Conservation (phyloP, 768 basidiomycete genomes). For the Calvatia gigantea region DNA sequence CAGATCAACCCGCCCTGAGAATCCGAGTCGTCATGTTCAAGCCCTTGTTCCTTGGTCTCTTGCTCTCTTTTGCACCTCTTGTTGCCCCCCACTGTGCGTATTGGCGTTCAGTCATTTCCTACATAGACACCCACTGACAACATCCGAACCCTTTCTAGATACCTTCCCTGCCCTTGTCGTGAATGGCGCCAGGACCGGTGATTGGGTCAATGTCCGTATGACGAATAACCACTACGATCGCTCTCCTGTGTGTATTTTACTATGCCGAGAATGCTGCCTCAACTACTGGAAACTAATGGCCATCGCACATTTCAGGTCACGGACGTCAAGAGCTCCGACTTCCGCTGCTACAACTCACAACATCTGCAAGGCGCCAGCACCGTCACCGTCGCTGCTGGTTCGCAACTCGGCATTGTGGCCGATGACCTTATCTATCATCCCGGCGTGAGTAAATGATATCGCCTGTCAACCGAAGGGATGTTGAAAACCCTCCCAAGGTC, state of each 20-base stretch:
- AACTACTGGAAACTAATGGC: background rate
- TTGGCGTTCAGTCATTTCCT: background rate
- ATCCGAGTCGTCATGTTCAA: slow-evolving; percentile 2
- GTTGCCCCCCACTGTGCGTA: slow-evolving; percentile 26
- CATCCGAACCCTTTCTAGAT: slow-evolving; percentile 23
- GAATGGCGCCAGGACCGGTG: slow-evolving; percentile 33
- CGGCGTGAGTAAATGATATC: slow-evolving; percentile 23
- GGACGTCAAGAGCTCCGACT: slow-evolving; percentile 42
- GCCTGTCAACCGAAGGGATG: too few relatives aligned
- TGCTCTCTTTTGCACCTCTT: slow-evolving; percentile 20
- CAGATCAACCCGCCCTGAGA: background rate
- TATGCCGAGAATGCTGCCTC: too few relatives aligned
- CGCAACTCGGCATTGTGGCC: slow-evolving; percentile 37
- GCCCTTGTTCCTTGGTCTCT: slow-evolving; percentile 1
- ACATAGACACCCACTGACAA: background rate
- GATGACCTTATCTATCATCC: slow-evolving; percentile 45
- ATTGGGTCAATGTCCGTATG: slow-evolving; percentile 40
- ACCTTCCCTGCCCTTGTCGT: slow-evolving; percentile 43
- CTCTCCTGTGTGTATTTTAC: slow-evolving; percentile 25
- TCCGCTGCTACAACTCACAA: slow-evolving; percentile 43
- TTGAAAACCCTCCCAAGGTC: slow-evolving; percentile 8
- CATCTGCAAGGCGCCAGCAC: slow-evolving; percentile 38
- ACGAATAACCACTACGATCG: slow-evolving; percentile 44
- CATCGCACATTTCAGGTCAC: slow-evolving; percentile 29
- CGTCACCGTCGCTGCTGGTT: slow-evolving; percentile 41